These are phyloP conservation scores for Penicillium sp. DNA, from an alignment of 2,329 filamentous ascomycete species.

Conservation along the genomic window DNA sequence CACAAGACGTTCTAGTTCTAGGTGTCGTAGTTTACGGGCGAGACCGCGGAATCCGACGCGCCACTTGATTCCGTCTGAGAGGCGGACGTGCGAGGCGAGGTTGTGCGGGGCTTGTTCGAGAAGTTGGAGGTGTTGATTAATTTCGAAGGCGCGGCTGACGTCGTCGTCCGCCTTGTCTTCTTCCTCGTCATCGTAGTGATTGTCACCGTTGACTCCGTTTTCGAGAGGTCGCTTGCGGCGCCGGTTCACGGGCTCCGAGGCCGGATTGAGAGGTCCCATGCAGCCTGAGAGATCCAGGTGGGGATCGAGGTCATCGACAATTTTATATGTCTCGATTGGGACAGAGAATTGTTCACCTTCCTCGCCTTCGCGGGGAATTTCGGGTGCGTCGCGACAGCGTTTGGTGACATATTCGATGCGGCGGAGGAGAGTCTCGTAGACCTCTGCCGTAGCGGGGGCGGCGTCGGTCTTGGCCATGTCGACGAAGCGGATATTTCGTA, in stretches of 20 bases:
- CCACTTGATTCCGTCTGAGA: constrained; percentile 71
- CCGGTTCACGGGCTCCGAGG: constrained; percentile 27
- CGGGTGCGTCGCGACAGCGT: constrained; percentile 60
- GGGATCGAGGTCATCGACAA: constrained; percentile 44
- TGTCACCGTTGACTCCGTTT: constrained; percentile 45
- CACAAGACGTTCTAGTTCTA: constrained; percentile 81
- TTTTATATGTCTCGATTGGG: constrained; percentile 40
- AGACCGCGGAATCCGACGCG: constrained; percentile 79
- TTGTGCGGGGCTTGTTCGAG: constrained; percentile 50
- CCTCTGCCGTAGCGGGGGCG: constrained; percentile 72
- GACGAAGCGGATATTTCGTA: constrained; percentile 78
- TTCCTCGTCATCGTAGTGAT: constrained; percentile 51
- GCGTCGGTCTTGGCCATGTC: constrained; percentile 72
- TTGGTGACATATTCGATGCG: constrained; percentile 70
- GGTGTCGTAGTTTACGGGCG: constrained; percentile 69
- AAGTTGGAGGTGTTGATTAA: constrained; percentile 53
- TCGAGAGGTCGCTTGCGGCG: constrained; percentile 40
- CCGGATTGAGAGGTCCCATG: constrained; percentile 39
- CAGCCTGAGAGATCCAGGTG: constrained; percentile 42
- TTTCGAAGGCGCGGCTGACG: constrained; percentile 37
- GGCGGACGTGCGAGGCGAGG: constrained; percentile 41
- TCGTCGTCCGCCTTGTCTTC: constrained; percentile 41
- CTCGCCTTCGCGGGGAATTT: constrained; percentile 47
- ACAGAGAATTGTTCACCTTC: constrained; percentile 46
- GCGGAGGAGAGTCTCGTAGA: constrained; percentile 75